Conservation (phyloP, 345 rosid species). For the Chamaenerion angustifolium region DNA sequence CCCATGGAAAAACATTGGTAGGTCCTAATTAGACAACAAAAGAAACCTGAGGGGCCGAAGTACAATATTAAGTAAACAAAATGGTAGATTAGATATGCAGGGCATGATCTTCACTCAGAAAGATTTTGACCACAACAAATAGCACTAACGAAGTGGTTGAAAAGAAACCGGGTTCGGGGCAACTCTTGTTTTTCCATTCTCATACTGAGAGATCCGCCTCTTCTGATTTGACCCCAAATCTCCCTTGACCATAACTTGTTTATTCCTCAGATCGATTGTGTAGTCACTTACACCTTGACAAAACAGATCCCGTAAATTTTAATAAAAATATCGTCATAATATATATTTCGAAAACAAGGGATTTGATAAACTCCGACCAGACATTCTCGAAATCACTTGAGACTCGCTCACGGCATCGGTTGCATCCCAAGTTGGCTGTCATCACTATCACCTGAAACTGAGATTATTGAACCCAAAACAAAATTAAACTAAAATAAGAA, state of each 20-base stretch:
- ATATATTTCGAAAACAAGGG: no score
- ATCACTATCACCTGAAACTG: conserved; percentile 36
- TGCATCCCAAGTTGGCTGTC: conserved; percentile 35
- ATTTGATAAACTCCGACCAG: conserved; percentile 20
- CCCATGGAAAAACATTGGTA: no score
- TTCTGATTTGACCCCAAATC: conserved; percentile 11
- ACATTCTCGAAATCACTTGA: conserved; percentile 20
- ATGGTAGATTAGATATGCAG: no score
- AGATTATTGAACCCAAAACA: not conserved
- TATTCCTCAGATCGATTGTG: conserved; percentile 24
- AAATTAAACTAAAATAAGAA: no score
- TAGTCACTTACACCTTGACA: conserved; percentile 31
- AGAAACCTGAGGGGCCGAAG: no score
- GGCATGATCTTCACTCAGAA: no score
- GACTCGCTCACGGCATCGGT: conserved; percentile 23
- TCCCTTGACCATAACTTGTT: conserved; percentile 28
- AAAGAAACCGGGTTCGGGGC: conserved; percentile 5
- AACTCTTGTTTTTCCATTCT: not conserved
- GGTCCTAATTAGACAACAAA: no score
- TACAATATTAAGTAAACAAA: no score
- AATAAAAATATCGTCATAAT: not conserved
- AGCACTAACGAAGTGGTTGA: conserved; percentile 4
- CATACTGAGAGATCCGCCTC: not conserved
- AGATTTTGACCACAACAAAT: conserved; percentile 1
- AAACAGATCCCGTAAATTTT: not conserved